These are phyloP conservation scores for Hanseniaspora hatyaiensis DNA, from an alignment of 805 yeast genomes.

Conservation along the genomic window DNA sequence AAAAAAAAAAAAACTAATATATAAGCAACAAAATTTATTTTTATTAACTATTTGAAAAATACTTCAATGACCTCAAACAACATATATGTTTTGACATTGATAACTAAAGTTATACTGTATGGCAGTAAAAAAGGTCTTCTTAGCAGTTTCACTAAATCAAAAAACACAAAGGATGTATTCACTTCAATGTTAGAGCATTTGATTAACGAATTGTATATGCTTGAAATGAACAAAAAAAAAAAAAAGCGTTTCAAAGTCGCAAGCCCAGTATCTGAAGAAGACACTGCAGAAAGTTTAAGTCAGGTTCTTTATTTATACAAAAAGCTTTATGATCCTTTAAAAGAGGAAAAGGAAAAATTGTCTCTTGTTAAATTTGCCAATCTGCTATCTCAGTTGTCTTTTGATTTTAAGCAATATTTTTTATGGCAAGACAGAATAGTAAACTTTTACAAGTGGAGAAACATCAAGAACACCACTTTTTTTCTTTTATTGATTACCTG, in stretches of 20 bases:
- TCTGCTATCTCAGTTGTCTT: constrained; percentile 1
- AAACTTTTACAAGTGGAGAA: constrained; percentile 48
- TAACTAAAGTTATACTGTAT: no score
- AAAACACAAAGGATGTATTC: no score
- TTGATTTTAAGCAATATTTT: constrained; percentile 5
- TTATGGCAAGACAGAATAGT: constrained; percentile 9
- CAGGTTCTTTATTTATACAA: neutral
- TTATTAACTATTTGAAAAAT: no score
- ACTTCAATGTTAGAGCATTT: constrained; percentile 3
- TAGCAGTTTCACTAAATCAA: no score
- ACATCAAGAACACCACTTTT: constrained; percentile 57
- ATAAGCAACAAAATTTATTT: no score
- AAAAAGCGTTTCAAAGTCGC: no score
- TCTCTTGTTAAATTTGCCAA: constrained; percentile 1
- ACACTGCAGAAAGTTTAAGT: neutral
- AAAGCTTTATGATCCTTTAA: constrained; percentile 2
- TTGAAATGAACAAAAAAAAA: neutral
- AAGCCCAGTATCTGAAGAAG: no score
- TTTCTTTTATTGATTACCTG: constrained; percentile 49
- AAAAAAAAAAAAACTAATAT: no score
- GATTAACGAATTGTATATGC: constrained; percentile 1
- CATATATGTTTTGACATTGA: no score
- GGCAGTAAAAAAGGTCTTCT: no score
- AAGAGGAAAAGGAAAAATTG: neutral
- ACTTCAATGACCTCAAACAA: no score